phyloP scores from a whole-genome alignment of 2,329 filamentous ascomycete genomes.

The Verticillium zaregamsianum region DNA sequence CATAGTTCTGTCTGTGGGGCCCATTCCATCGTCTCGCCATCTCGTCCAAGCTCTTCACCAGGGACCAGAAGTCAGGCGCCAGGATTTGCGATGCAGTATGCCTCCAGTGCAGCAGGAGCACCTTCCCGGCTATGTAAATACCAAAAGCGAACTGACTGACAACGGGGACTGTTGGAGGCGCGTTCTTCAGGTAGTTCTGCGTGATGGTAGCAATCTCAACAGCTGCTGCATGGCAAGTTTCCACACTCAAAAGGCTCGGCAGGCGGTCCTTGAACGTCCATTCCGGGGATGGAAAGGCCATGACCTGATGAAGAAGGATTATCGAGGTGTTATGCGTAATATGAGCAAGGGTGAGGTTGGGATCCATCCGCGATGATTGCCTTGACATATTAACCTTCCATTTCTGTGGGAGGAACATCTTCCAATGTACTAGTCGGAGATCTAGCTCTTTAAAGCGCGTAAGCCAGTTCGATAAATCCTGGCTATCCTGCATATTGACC shows the following conservation, averaged over 20 bases:
- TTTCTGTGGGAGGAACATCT: slow-evolving; percentile 30
- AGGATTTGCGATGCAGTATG: slow-evolving; percentile 16
- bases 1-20: not conserved
- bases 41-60: slow-evolving; percentile 14
- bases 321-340: slow-evolving; percentile 31
- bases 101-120: slow-evolving; percentile 28
- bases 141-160: slow-evolving; percentile 38
- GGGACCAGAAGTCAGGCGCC: slow-evolving; percentile 17
- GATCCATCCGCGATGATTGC: slow-evolving; percentile 13
- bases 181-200: slow-evolving; percentile 33
- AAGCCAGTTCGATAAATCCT: slow-evolving; percentile 29
- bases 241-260: slow-evolving; percentile 31
- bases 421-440: slow-evolving; percentile 31
- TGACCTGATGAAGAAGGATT: slow-evolving; percentile 29
- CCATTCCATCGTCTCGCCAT: slow-evolving; percentile 17
- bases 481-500: slow-evolving; percentile 23
- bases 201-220: slow-evolving; percentile 36
- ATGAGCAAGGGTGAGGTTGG: slow-evolving; percentile 30
- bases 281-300: slow-evolving; percentile 17
- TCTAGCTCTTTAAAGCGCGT: slow-evolving; percentile 35
- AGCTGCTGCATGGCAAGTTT: slow-evolving; percentile 37
- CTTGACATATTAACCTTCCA: slow-evolving; percentile 27
- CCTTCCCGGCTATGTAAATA: slow-evolving; percentile 33
- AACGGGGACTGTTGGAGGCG: slow-evolving; percentile 17
- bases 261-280: slow-evolving; percentile 7